Percentiles rank a stretch among this genome's conserved stretches.
Evolutionary conservation across 805 yeast species (phyloP).

Genomic region (Hanseniaspora meyeri): DNA sequence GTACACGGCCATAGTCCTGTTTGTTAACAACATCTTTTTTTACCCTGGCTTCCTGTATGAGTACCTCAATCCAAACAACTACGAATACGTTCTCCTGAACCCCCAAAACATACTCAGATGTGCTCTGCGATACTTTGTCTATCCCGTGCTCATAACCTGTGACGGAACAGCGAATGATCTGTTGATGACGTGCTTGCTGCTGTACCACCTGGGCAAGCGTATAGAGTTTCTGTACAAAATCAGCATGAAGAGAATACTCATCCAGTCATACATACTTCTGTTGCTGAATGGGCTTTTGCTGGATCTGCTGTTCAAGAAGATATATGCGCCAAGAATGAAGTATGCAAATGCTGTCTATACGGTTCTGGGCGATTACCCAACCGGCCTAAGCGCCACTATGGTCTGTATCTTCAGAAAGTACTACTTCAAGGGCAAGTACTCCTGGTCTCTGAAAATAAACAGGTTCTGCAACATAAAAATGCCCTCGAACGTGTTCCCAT

Average conservation of each 20-base stretch:
- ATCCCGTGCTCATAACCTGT: slow-evolving; percentile 7
- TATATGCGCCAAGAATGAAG: background rate
- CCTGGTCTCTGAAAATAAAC: background rate
- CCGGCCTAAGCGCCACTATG: background rate
- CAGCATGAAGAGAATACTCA: background rate
- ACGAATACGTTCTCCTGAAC: background rate
- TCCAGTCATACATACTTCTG: background rate
- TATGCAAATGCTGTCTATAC: background rate
- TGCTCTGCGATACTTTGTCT: background rate
- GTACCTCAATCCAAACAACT: slow-evolving; percentile 2
- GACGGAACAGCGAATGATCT: slow-evolving; percentile 6
- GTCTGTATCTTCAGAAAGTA: slow-evolving; percentile 1
- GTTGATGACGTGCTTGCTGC: background rate
- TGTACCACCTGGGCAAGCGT: slow-evolving; percentile 5
- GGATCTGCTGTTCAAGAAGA: background rate
- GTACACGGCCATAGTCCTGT: background rate
- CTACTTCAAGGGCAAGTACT: background rate
- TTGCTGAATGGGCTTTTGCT: background rate
- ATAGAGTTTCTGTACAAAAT: slow-evolving; percentile 6
- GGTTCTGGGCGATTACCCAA: background rate
- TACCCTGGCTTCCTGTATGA: slow-evolving; percentile 7
- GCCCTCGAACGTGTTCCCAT: slow-evolving; percentile 1
- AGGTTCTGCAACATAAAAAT: background rate
- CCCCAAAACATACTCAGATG: background rate
- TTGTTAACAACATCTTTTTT: slow-evolving; percentile 5